Evolutionary conservation across 805 yeast genomes (phyloP).

Genomic region (Lachancea meyersii): DNA sequence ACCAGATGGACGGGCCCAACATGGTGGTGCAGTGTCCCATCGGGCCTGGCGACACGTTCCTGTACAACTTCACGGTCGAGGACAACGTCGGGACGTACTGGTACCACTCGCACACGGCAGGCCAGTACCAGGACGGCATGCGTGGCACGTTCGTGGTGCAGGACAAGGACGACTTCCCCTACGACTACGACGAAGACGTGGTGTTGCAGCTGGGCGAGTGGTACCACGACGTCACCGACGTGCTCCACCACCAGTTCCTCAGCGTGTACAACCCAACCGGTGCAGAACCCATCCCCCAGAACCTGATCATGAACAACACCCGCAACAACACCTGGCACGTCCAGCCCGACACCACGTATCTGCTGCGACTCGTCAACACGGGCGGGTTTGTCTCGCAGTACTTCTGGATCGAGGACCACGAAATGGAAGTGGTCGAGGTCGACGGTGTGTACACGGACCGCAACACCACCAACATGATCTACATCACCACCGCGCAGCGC

Average conservation of each 20-base stretch:
- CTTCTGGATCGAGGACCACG: constrained; percentile 83
- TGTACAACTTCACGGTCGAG: constrained; percentile 83
- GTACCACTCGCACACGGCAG: constrained; percentile 92
- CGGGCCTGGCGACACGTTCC: constrained; percentile 64
- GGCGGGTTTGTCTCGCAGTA: constrained; percentile 93
- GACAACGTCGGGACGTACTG: constrained; percentile 85
- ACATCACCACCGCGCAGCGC: constrained; percentile 88
- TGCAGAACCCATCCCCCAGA: constrained; percentile 93
- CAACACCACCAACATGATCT: constrained; percentile 60
- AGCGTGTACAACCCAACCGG: constrained; percentile 86
- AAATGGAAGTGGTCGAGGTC: constrained; percentile 78
- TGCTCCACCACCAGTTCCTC: constrained; percentile 51
- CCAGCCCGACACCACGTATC: constrained; percentile 78
- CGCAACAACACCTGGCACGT: constrained; percentile 70
- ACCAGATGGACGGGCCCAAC: constrained; percentile 87
- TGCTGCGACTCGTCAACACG: constrained; percentile 70
- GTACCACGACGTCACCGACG: constrained; percentile 63
- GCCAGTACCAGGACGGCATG: constrained; percentile 93
- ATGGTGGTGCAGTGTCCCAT: constrained; percentile 87
- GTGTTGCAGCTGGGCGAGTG: constrained; percentile 70
- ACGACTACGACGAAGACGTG: constrained; percentile 75
- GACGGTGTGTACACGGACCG: constrained; percentile 87
- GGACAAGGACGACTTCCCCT: constrained; percentile 58
- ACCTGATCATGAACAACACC: constrained; percentile 74
- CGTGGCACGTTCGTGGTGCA: constrained; percentile 73